Evolutionary conservation across 2,329 filamentous ascomycete genomes (phyloP), one percentile per base, ranked within the genome.

Genomic region (Fusarium nisikadoi): DNA sequence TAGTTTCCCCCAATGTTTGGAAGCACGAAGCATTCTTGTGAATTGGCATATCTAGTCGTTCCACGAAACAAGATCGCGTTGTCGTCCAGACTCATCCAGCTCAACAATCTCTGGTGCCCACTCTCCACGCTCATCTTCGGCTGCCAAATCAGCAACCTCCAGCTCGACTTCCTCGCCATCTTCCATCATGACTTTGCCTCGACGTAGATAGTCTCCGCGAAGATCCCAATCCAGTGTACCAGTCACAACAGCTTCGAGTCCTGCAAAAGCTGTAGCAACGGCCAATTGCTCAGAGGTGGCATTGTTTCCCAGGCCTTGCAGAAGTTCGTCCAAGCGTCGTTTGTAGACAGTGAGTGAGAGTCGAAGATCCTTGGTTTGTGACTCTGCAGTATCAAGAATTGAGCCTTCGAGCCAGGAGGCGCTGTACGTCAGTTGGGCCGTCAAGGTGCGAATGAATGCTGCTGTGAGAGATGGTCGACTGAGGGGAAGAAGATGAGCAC

Each of bases 171-270:
- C 75, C 77, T 88, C 83, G 31, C 87, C 85, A 71, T 88, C 86
- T 66, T 89, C 86, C 53, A 88, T 81, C 80, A 85, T 87, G 31
- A 86, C 77, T 58, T 81, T 84, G 4, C 86, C 86, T 25, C 81
- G 81, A 8, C 85, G 81, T 10, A 87, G 75, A 69, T 87, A 87
- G 62, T 87, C 83, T 12, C 81, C 84, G 20, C 83, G 77, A 17
- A 91, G 77, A 59, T 91, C 87, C 89, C 89, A 91, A 8, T 85
- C 87, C 5, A 90, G 79, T 8, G 81, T 81, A 3, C 38, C 45
- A 5, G 81, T 80, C 11, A 78, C 76, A 9, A 68, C 72, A 12
- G 76, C 67, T 64, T 83, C 81, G 1, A 83, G 70, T 17, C 75
- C 74, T 1, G 80, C 70, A 74, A 90, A 89, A 8, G 86, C 85